Conservation (phyloP, 2,329 filamentous ascomycete species). For the Ceratocystiopsis minuta region DNA sequence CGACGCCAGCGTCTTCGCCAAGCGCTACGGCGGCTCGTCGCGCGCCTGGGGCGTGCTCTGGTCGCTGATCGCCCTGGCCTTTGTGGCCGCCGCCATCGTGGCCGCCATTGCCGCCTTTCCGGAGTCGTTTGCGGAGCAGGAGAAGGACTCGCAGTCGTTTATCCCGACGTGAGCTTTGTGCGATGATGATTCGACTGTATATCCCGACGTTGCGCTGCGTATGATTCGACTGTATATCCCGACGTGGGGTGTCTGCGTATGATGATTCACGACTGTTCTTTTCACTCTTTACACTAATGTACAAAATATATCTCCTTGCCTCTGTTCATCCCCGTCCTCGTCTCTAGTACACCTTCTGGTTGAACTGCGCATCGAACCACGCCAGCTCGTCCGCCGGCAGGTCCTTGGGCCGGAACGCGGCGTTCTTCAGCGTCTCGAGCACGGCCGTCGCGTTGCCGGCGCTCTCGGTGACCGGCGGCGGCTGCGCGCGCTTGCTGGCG, state of each 20-base stretch:
- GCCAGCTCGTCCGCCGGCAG: background rate
- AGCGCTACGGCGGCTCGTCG: conserved; percentile 60
- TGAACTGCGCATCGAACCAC: conserved; percentile 4
- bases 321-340: no score
- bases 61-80: conserved; percentile 51
- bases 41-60: conserved; percentile 70
- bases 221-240: no score
- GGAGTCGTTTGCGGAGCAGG: conserved; percentile 48
- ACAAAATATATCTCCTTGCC: no score
- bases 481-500: no score
- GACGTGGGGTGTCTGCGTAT: no score
- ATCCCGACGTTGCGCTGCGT: no score
- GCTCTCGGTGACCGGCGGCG: background rate
- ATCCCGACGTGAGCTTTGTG: conserved; percentile 36
- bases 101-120: conserved; percentile 61
- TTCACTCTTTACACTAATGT: no score
- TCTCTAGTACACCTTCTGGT: conserved; percentile 3
- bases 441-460: background rate
- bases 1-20: conserved; percentile 62
- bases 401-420: no score
- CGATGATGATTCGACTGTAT: no score
- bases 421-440: no score
- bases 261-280: no score
- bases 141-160: conserved; percentile 49
- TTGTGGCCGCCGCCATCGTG: conserved; percentile 60